phyloP scores from a whole-genome alignment of 2,329 filamentous ascomycete species.

The Incumbomyces delicatus region DNA sequence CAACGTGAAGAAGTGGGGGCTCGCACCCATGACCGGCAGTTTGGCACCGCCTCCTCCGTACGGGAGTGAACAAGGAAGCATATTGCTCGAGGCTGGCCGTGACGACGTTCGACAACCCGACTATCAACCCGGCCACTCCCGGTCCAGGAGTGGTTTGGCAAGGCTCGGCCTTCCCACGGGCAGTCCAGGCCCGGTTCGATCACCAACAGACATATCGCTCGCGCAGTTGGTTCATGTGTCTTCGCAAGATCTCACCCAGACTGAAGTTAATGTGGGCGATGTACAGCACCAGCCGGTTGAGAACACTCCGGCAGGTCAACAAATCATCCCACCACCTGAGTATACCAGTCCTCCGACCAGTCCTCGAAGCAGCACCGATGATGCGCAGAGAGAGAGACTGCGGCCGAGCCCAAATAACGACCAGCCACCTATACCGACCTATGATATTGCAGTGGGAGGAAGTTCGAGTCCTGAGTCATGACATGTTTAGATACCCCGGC shows the following conservation, averaged over 20 bases:
- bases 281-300: slow-evolving; percentile 20
- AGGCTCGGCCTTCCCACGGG: slow-evolving; percentile 57
- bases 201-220: slow-evolving; percentile 91
- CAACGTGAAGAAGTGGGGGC: slow-evolving; percentile 98
- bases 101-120: slow-evolving; percentile 40
- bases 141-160: slow-evolving; percentile 69
- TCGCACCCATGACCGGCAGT: slow-evolving; percentile 91
- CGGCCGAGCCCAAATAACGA: slow-evolving; percentile 38
- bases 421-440: slow-evolving; percentile 68
- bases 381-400: slow-evolving; percentile 26
- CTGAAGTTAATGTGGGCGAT: slow-evolving; percentile 45
- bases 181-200: slow-evolving; percentile 79
- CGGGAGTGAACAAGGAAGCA: slow-evolving; percentile 92
- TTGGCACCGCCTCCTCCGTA: slow-evolving; percentile 92
- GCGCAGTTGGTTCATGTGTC: slow-evolving; percentile 69
- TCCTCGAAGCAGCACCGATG: slow-evolving; percentile 50
- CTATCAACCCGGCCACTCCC: slow-evolving; percentile 54
- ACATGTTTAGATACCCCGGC: slow-evolving; percentile 12
- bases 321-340: slow-evolving; percentile 57
- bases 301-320: slow-evolving; percentile 41
- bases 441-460: slow-evolving; percentile 58
- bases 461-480: slow-evolving; percentile 18
- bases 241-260: slow-evolving; percentile 49
- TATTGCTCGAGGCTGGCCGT: slow-evolving; percentile 76
- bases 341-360: slow-evolving; percentile 51